phyloP scores from a whole-genome alignment of 768 basidiomycete species.

The Termitomyces sp. region DNA sequence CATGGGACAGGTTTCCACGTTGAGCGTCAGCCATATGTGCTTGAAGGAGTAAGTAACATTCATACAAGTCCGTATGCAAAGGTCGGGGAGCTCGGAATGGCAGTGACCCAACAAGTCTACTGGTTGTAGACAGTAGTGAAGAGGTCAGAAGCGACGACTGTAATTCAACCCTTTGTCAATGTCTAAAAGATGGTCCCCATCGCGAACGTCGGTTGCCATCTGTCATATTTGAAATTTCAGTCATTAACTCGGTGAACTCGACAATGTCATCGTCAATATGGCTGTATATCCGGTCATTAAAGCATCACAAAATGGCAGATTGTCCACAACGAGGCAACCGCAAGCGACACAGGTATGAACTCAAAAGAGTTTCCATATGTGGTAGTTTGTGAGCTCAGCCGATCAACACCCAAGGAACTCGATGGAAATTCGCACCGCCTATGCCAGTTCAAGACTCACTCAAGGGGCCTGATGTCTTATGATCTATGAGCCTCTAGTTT shows the following conservation, averaged over 20 bases:
- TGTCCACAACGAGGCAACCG: background rate
- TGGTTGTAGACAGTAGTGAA: background rate
- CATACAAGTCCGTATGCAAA: background rate
- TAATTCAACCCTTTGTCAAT: background rate
- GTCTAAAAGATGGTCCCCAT: background rate
- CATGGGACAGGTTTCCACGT: background rate
- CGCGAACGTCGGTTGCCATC: slow-evolving; percentile 9
- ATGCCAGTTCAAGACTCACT: background rate
- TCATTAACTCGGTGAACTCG: background rate
- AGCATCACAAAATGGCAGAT: background rate
- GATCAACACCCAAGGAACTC: background rate
- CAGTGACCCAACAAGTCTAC: background rate
- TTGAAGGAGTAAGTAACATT: background rate
- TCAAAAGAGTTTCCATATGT: background rate
- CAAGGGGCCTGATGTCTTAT: background rate
- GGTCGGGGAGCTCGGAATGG: background rate
- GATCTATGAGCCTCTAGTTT: background rate
- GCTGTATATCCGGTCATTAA: background rate
- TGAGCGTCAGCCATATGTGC: background rate
- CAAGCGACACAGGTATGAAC: background rate
- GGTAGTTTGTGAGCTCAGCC: background rate
- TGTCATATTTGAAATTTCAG: slow-evolving; percentile 7
- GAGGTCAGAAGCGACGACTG: background rate
- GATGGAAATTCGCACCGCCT: background rate
- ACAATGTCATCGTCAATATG: background rate